These are phyloP conservation scores for Coemansia reversa DNA, from an alignment of 192 early-diverging fungal genomes.

Conservation along the genomic window DNA sequence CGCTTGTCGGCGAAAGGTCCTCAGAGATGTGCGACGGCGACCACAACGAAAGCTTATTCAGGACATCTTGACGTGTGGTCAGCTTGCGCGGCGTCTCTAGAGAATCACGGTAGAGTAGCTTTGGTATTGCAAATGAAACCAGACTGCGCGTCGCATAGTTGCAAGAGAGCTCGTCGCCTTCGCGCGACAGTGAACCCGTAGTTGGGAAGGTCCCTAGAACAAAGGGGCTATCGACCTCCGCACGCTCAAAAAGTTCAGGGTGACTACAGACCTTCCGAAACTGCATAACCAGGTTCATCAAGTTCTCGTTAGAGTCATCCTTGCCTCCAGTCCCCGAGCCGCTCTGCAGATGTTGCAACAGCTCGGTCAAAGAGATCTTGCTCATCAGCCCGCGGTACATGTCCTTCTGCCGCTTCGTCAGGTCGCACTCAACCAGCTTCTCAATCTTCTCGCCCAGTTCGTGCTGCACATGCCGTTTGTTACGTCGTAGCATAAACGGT, in stretches of 20 bases:
- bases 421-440: slow-evolving; percentile 71
- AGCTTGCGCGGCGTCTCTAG: slow-evolving; percentile 27
- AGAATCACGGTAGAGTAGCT: slow-evolving; percentile 63
- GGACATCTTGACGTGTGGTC: slow-evolving; percentile 17
- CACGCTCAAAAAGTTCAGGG: slow-evolving; percentile 85
- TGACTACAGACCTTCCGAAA: slow-evolving; percentile 90
- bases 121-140: slow-evolving; percentile 67
- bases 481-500: slow-evolving; percentile 91
- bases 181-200: slow-evolving; percentile 63
- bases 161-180: slow-evolving; percentile 58
- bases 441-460: slow-evolving; percentile 93
- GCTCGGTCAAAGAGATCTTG: slow-evolving; percentile 75
- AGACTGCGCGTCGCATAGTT: slow-evolving; percentile 64
- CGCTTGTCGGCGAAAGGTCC: slow-evolving; percentile 8
- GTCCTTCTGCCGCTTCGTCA: slow-evolving; percentile 71
- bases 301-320: slow-evolving; percentile 71
- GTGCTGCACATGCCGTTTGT: slow-evolving; percentile 87
- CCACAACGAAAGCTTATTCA: slow-evolving; percentile 38
- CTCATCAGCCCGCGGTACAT: slow-evolving; percentile 75
- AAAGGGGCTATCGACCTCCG: slow-evolving; percentile 74
- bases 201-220: slow-evolving; percentile 59
- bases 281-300: slow-evolving; percentile 95
- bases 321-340: slow-evolving; percentile 51
- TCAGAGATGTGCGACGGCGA: slow-evolving; percentile 20
- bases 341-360: slow-evolving; percentile 67